Percentiles rank a stretch among this genome's conserved stretches.
phyloP scores from a whole-genome alignment of 352 stramenopile species.

The Globisporangium nodosum region DNA sequence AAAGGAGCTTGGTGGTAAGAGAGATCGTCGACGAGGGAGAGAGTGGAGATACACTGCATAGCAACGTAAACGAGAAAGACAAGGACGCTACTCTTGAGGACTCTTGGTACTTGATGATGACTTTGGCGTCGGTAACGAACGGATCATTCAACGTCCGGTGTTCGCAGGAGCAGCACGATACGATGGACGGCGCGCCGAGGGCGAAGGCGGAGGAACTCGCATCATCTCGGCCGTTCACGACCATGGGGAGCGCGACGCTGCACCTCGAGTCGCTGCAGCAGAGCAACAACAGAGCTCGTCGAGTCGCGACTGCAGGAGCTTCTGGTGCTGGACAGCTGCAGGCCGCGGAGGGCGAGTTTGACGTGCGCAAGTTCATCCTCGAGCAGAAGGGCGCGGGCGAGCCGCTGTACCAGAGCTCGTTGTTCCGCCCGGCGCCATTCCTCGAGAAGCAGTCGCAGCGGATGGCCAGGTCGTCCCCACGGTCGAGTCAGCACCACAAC shows the following conservation, averaged over 20 bases:
- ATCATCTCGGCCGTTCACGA: conserved; percentile 26
- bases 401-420: conserved; percentile 44
- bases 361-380: conserved; percentile 59
- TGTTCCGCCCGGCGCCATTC: conserved; percentile 44
- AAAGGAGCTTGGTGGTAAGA: too few species aligned
- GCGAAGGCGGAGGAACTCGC: conserved; percentile 5
- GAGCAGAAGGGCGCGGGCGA: conserved; percentile 44
- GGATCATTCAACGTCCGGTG: not conserved
- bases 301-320: not conserved
- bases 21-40: too few species aligned
- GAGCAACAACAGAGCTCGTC: conserved; percentile 6
- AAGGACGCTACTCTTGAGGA: too few species aligned
- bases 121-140: not conserved
- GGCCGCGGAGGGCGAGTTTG: conserved; percentile 27
- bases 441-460: conserved; percentile 9
- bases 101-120: not conserved
- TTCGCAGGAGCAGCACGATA: not conserved
- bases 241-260: conserved; percentile 25
- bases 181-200: conserved; percentile 2
- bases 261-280: conserved; percentile 19
- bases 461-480: conserved; percentile 3
- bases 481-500: not conserved
- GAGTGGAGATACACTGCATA: too few species aligned
- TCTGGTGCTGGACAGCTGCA: not conserved
- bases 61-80: too few species aligned